phyloP scores from a whole-genome alignment of 2,329 filamentous ascomycete species.

The Microdochium bolleyi region DNA sequence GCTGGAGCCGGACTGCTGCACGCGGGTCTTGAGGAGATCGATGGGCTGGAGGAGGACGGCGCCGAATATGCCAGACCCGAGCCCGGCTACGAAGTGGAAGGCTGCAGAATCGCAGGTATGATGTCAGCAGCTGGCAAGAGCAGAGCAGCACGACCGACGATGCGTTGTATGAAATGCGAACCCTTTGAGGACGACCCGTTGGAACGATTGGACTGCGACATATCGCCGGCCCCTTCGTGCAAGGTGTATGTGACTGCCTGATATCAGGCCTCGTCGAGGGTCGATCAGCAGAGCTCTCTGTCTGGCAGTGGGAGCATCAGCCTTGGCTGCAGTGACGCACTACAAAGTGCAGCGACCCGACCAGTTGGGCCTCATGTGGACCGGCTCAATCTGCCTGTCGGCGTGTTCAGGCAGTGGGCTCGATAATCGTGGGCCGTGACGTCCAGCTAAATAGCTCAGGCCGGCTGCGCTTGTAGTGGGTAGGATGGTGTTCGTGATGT shows the following conservation, averaged over 20 bases:
- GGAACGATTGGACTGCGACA: conserved; percentile 4
- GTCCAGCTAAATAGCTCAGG: background rate
- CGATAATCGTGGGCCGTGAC: background rate
- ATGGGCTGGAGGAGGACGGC: conserved; percentile 89
- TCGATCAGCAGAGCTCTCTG: background rate
- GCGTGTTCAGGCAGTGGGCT: background rate
- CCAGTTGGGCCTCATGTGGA: background rate
- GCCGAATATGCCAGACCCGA: conserved; percentile 79
- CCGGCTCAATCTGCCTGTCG: too few relatives aligned
- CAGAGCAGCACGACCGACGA: background rate
- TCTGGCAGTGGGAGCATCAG: background rate
- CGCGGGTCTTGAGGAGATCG: conserved; percentile 91
- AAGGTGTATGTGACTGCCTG: background rate
- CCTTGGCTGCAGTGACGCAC: background rate
- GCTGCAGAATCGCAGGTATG: background rate
- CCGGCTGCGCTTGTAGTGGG: background rate
- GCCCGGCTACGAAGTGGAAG: conserved; percentile 83
- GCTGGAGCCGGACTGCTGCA: conserved; percentile 75
- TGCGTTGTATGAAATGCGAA: background rate
- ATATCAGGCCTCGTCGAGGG: background rate
- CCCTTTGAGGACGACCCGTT: conserved; percentile 6
- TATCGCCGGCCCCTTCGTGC: background rate
- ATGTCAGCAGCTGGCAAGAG: background rate
- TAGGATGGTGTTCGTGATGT: background rate
- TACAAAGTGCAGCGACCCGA: background rate